Conservation (phyloP, 1,284 basidiomycete species). For the Phlebopus sp. region DNA sequence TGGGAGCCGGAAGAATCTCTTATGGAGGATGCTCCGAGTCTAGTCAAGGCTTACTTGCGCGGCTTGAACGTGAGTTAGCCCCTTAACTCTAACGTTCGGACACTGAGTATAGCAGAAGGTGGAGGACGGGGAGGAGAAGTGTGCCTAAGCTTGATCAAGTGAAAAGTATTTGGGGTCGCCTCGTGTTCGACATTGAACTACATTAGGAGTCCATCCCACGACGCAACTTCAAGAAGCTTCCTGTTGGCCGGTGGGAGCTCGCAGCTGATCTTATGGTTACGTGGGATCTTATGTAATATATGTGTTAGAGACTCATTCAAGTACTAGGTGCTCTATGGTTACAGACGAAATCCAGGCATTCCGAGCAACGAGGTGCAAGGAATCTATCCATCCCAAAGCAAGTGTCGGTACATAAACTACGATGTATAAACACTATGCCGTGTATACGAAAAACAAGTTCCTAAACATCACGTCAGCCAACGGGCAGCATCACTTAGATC, state of each 20-base stretch:
- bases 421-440: constrained; percentile 8
- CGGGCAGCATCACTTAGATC: not conserved
- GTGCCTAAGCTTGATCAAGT: not conserved
- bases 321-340: too few relatives aligned
- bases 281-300: too few relatives aligned
- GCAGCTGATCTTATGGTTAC: not conserved
- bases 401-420: not conserved
- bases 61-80: constrained; percentile 13
- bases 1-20: constrained; percentile 58
- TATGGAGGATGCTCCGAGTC: constrained; percentile 41
- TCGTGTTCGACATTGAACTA: too few relatives aligned
- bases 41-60: constrained; percentile 22
- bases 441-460: constrained; percentile 28
- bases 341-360: too few relatives aligned
- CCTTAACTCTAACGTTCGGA: not conserved
- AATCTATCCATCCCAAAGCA: too few relatives aligned
- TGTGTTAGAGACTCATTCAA: too few relatives aligned
- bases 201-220: not conserved
- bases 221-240: not conserved
- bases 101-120: constrained; percentile 3
- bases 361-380: too few relatives aligned
- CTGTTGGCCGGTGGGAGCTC: not conserved
- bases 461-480: constrained; percentile 7
- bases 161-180: not conserved
- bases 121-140: not conserved